Evolutionary conservation across 2,329 filamentous ascomycete species (phyloP), one percentile per base, ranked within the genome.

Genomic region (Thelonectria rubi): DNA sequence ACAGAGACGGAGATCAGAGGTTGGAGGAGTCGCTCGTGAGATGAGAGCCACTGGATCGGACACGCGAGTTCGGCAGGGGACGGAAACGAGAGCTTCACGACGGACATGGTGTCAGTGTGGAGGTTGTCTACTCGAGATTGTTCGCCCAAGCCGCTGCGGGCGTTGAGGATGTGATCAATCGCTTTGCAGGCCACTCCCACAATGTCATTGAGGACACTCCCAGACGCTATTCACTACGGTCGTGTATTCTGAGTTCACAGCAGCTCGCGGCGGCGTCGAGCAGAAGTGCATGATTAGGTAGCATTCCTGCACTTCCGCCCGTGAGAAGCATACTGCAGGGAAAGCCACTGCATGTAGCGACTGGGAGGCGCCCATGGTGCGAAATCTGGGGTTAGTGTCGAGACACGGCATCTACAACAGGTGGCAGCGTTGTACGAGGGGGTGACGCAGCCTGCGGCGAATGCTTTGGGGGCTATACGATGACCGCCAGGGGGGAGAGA

Each of bases 51-150:
- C 17, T 47, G 20, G 40, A 11, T 39, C 39, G 20, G 46, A 32
- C 52, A 55, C 40, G 47, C 52, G 42, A 45, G 39, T 37, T 20
- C 39, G 37, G 57, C 37, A 32, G 39, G 30, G 17, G 26, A 24
- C 15, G 45, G 24, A 39, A 20, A 50, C 18, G 26, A 40, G 57
- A 48, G 46, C 49, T 37, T 49, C 18, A 50, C 30, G 45, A 40
- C 51, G 34, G 51, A 54, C 18, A 37, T 49, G 30, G 45, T 60
- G 30, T 42, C 43, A 47, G 50, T 48, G 43, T 8, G 46, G 54
- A n/a, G n/a, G 30, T 43, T 32, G 37, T 50, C 17, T 32, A 32
- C 24, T 32, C 34, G 26, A 30, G 26, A 10, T 30, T 30, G 10
- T 30, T 30, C 26, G 26, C n/a, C n/a, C n/a, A n/a, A n/a, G 26